Evolutionary conservation across 108 stramenopile genomes (phyloP).

Genomic region (Fistulifera solaris): DNA sequence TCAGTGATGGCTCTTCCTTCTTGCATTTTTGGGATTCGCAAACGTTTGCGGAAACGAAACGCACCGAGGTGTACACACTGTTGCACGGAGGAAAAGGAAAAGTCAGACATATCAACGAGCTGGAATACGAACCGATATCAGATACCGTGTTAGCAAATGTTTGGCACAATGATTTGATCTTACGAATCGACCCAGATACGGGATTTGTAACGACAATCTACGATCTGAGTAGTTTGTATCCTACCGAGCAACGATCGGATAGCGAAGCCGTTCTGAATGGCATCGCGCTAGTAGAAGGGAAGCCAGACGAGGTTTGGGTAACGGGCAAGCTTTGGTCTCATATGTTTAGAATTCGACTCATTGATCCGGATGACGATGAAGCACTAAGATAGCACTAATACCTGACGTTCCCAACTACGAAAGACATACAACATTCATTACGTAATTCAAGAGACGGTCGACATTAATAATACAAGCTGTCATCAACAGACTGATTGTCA

Average conservation of each 20-base stretch:
- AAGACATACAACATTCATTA: too few species aligned
- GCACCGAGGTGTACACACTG: constrained; percentile 7
- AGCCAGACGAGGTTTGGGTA: constrained; percentile 41
- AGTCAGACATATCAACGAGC: constrained; percentile 50
- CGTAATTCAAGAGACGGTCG: too few species aligned
- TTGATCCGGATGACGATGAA: not conserved
- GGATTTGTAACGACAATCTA: constrained; percentile 45
- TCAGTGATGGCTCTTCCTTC: constrained; percentile 59
- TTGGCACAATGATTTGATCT: constrained; percentile 55
- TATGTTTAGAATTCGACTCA: constrained; percentile 55
- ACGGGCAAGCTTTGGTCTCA: constrained; percentile 72
- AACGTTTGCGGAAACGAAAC: constrained; percentile 6
- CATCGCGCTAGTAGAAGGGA: constrained; percentile 32
- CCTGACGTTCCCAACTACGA: too few species aligned
- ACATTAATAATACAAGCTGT: too few species aligned
- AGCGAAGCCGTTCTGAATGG: constrained; percentile 68
- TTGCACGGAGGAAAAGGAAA: not conserved
- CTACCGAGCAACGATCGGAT: not conserved
- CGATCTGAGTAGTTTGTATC: constrained; percentile 39
- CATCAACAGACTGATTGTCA: too few species aligned
- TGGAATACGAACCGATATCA: constrained; percentile 44
- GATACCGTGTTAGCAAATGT: constrained; percentile 59
- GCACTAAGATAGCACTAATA: too few species aligned
- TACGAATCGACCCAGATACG: constrained; percentile 52
- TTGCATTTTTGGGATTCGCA: constrained; percentile 40